Evolutionary conservation across 352 stramenopile species (phyloP).

Genomic region (Phytophthora tentaculata): DNA sequence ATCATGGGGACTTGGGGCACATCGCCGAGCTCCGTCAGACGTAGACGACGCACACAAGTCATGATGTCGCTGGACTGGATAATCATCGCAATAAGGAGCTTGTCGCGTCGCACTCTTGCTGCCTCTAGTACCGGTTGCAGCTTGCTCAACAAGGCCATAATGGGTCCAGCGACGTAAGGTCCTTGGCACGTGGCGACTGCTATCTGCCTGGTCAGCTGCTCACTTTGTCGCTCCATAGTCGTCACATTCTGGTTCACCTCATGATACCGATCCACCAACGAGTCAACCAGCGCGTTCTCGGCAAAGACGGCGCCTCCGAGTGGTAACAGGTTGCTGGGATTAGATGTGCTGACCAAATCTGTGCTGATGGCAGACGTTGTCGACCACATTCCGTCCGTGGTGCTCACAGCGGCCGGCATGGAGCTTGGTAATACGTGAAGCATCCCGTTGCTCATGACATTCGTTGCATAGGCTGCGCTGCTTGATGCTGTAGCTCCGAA

Average conservation of each 20-base stretch:
- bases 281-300: constrained; percentile 61
- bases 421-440: constrained; percentile 23
- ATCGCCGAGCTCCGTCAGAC: constrained; percentile 57
- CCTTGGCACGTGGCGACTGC: constrained; percentile 55
- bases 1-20: constrained; percentile 63
- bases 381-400: constrained; percentile 26
- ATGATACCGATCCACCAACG: constrained; percentile 62
- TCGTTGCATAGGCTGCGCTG: constrained; percentile 14
- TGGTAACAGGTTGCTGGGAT: constrained; percentile 30
- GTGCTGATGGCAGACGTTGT: constrained; percentile 35
- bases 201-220: constrained; percentile 51
- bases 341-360: constrained; percentile 26
- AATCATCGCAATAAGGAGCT: constrained; percentile 57
- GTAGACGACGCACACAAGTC: constrained; percentile 55
- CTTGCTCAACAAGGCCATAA: constrained; percentile 38
- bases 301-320: constrained; percentile 27
- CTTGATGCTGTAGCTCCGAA: constrained; percentile 9
- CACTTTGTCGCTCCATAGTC: constrained; percentile 48
- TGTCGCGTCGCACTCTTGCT: constrained; percentile 36
- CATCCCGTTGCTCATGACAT: constrained; percentile 18
- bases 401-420: constrained; percentile 9
- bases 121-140: constrained; percentile 41
- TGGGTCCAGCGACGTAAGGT: constrained; percentile 34
- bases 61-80: constrained; percentile 67
- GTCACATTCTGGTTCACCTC: constrained; percentile 49